Evolutionary conservation across 1,139 yeast species (phyloP).

Genomic region (Diutina pseudorugosa): DNA sequence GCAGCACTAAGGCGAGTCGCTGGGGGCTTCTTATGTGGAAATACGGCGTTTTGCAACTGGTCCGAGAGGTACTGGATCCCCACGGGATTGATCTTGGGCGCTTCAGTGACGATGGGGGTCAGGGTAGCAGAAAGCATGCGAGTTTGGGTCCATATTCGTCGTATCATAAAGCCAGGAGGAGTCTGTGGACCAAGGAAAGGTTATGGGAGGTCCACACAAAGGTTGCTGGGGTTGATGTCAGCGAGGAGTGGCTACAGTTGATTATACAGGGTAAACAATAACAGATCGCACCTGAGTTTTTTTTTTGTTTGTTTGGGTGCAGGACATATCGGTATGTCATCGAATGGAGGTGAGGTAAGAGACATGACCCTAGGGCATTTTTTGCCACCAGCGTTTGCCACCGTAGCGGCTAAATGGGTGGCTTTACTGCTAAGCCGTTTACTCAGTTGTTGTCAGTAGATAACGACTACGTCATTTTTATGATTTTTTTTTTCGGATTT

Average conservation of each 20-base stretch:
- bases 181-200: not conserved
- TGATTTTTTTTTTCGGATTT: too few species aligned
- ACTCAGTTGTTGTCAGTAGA: too few species aligned
- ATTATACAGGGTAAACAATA: not conserved
- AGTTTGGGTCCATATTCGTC: not conserved
- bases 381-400: not conserved
- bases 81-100: conserved; percentile 49
- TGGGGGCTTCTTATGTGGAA: conserved; percentile 24
- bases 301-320: not conserved
- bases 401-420: too few species aligned
- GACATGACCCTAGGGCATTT: not conserved
- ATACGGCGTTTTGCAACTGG: conserved; percentile 46
- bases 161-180: not conserved
- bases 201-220: too few species aligned
- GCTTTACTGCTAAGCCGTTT: too few species aligned
- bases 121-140: not conserved
- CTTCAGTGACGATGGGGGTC: conserved; percentile 12
- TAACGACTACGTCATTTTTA: too few species aligned
- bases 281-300: not conserved
- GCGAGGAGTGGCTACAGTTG: not conserved
- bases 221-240: not conserved
- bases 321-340: not conserved
- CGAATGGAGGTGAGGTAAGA: not conserved
- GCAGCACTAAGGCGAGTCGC: not conserved
- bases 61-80: conserved; percentile 59